phyloP scores from a whole-genome alignment of 129 eudicot species.

The Pulicaria dysenterica region DNA sequence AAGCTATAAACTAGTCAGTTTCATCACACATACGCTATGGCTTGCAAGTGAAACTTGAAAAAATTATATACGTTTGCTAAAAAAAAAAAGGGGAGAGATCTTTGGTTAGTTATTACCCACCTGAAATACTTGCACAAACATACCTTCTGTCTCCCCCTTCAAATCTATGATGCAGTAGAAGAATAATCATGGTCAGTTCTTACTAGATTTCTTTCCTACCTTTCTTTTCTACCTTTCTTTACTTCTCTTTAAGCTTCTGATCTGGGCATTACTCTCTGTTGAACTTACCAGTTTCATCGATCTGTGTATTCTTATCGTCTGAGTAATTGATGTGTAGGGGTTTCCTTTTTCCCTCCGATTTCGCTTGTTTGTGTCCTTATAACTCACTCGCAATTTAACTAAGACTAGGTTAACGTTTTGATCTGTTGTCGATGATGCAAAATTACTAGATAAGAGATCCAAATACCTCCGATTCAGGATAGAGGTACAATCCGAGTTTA shows the following conservation, averaged over 20 bases:
- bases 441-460: not conserved
- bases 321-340: constrained; percentile 15
- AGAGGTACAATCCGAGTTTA: not conserved
- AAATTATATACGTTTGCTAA: not conserved
- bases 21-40: too few species aligned
- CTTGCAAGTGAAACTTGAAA: too few species aligned
- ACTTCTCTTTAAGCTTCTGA: not conserved
- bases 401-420: not conserved
- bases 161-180: constrained; percentile 36
- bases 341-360: not conserved
- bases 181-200: constrained; percentile 34
- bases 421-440: constrained; percentile 2
- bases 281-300: not conserved
- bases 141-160: constrained; percentile 3
- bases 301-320: constrained; percentile 23
- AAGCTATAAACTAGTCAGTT: too few species aligned
- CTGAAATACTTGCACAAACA: constrained; percentile 22
- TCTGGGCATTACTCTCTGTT: not conserved
- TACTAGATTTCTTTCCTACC: constrained; percentile 7
- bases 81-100: constrained; percentile 2
- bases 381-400: too few species aligned
- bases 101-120: not conserved
- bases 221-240: not conserved
- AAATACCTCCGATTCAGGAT: constrained; percentile 1
- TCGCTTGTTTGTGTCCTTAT: constrained; percentile 13